Percentiles rank a stretch among this genome's conserved stretches.
These are phyloP conservation scores for Tuber magnatum DNA, from an alignment of 495 filamentous ascomycete species.

Conservation along the genomic window DNA sequence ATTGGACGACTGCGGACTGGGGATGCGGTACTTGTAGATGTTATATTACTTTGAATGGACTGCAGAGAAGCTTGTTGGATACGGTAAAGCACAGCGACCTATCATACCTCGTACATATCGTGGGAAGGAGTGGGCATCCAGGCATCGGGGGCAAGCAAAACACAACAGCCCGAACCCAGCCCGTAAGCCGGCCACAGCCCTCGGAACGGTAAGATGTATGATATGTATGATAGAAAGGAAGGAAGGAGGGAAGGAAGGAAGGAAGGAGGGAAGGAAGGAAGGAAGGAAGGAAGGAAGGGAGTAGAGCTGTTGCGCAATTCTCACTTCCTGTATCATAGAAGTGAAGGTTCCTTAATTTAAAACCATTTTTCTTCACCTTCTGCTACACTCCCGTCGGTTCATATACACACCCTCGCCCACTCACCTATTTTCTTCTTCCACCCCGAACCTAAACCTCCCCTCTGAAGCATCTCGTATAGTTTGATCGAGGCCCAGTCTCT, in stretches of 20 bases:
- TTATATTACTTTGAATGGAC: background rate
- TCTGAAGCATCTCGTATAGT: background rate
- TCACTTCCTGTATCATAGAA: background rate
- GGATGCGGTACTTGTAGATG: background rate
- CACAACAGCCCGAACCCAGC: background rate
- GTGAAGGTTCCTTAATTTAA: background rate
- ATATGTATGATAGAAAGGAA: background rate
- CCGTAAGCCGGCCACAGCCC: background rate
- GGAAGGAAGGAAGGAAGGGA: background rate
- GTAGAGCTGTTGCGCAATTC: background rate
- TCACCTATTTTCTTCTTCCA: background rate
- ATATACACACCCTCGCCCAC: background rate
- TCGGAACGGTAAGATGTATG: background rate
- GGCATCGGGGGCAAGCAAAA: background rate
- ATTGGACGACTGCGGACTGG: background rate
- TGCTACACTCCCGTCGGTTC: background rate
- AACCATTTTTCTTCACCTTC: background rate
- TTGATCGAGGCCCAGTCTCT: conserved; percentile 26
- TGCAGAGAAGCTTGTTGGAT: conserved; percentile 3
- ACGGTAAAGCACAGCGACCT: background rate
- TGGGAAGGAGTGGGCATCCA: background rate
- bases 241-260: background rate
- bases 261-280: background rate
- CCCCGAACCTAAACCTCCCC: conserved; percentile 1
- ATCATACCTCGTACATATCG: background rate